Percentiles rank a stretch among this genome's conserved stretches.
phyloP scores from a whole-genome alignment of 148 eudicot species.

The Polygonum maritimum region DNA sequence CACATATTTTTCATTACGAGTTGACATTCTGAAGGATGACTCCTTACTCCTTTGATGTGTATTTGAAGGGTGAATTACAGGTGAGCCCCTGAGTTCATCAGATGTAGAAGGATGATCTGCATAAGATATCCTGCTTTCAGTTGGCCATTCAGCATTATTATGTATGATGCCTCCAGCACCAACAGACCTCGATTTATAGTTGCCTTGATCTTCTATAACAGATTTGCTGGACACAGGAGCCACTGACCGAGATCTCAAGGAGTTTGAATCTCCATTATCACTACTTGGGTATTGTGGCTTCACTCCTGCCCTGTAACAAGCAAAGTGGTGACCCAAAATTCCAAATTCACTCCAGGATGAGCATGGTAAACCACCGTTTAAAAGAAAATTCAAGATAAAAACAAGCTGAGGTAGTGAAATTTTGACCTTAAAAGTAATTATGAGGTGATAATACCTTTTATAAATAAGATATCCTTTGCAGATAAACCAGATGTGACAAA shows the following conservation, averaged over 20 bases:
- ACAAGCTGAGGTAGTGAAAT: background rate
- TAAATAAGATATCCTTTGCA: slow-evolving; percentile 59
- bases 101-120: slow-evolving; percentile 22
- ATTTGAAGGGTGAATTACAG: background rate
- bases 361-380: background rate
- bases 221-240: background rate
- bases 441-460: slow-evolving; percentile 55
- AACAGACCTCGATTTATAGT: slow-evolving; percentile 5
- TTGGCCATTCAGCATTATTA: slow-evolving; percentile 8
- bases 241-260: slow-evolving; percentile 22
- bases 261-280: slow-evolving; percentile 20
- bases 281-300: slow-evolving; percentile 23
- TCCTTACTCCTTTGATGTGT: background rate
- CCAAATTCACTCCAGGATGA: background rate
- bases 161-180: background rate
- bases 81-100: slow-evolving; percentile 22
- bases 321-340: background rate
- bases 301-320: slow-evolving; percentile 3
- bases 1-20: background rate
- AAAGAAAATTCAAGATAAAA: background rate
- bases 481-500: slow-evolving; percentile 70
- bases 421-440: background rate
- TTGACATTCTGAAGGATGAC: background rate
- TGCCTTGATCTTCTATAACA: background rate
- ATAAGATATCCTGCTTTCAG: slow-evolving; percentile 15